Evolutionary conservation across 345 rosid species (phyloP).

Genomic region (Psidium friedrichsthalianum): DNA sequence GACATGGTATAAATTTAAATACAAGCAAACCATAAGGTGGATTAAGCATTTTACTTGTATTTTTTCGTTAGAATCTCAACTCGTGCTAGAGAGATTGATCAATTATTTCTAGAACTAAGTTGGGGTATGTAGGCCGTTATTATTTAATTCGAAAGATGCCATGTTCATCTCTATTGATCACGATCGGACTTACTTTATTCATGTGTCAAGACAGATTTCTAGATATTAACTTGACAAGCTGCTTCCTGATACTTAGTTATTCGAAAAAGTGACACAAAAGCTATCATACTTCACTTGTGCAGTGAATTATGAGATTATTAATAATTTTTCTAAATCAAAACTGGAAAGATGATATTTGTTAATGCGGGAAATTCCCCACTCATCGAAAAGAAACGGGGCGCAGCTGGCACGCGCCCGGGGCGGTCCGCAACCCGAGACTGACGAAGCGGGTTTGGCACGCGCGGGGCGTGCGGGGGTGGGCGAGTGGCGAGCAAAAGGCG

Average conservation of each 20-base stretch:
- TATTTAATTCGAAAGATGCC: not conserved
- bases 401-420: not conserved
- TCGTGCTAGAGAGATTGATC: accelerated
- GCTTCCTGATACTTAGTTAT: too few species aligned
- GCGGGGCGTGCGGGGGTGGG: constrained; percentile 5
- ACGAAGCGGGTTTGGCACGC: constrained; percentile 4
- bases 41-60: accelerated
- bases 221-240: too few species aligned
- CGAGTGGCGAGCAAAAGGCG: not conserved
- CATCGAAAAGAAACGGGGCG: not conserved
- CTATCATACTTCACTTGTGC: not conserved
- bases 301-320: too few species aligned
- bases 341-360: too few species aligned
- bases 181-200: too few species aligned
- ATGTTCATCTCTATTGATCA: too few species aligned
- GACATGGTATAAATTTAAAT: not conserved
- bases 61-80: accelerated
- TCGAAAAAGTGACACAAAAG: not conserved
- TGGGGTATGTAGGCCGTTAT: accelerated
- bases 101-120: not conserved
- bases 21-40: not conserved
- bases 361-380: not conserved
- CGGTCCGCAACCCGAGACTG: too few species aligned
- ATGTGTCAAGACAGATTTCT: too few species aligned
- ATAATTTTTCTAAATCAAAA: too few species aligned